Evolutionary conservation across 257 asterid genomes (phyloP).

Genomic region (Plantago elongata): DNA sequence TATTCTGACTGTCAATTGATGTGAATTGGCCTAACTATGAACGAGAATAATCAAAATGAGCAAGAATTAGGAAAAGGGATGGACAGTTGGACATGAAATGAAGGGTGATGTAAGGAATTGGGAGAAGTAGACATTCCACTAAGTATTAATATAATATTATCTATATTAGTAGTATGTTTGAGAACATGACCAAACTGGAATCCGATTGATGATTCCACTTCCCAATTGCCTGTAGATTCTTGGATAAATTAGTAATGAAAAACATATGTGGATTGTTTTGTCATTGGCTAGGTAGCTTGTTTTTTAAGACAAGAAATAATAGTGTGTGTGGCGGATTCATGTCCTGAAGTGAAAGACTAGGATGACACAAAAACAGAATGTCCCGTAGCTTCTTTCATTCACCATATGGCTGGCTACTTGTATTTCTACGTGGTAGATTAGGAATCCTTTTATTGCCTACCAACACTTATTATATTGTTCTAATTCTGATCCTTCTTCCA

Average conservation of each 20-base stretch:
- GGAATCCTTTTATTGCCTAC: background rate
- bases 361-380: background rate
- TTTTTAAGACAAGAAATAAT: background rate
- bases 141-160: no score
- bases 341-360: background rate
- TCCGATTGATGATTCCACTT: slow-evolving; percentile 39
- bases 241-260: background rate
- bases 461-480: background rate
- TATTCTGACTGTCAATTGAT: no score
- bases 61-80: no score
- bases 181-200: slow-evolving; percentile 28
- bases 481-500: no score
- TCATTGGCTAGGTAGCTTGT: background rate
- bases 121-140: slow-evolving; percentile 52
- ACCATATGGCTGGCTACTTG: background rate
- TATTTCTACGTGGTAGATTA: background rate
- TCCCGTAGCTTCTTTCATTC: slow-evolving; percentile 2
- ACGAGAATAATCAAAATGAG: no score
- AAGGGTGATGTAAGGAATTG: slow-evolving; percentile 18
- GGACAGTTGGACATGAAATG: background rate
- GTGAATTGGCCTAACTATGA: no score
- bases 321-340: slow-evolving; percentile 14
- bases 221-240: slow-evolving; percentile 36
- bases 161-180: background rate
- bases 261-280: background rate